Conservation (phyloP, 768 basidiomycete species). For the Mycena alexandri region DNA sequence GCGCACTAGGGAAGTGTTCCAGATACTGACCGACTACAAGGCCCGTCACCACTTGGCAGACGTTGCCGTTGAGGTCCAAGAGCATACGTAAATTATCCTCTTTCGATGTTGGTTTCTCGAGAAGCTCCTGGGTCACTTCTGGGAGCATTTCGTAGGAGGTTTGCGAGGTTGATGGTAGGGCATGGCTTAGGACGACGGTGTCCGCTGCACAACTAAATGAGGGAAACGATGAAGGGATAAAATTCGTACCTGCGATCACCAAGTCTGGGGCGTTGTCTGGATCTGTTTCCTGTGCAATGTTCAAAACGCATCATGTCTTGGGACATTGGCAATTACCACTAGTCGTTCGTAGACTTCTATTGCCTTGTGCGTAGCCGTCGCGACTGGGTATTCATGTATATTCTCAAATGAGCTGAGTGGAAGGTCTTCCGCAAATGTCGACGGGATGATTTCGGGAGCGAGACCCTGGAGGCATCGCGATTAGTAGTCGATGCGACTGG, state of each 20-base stretch:
- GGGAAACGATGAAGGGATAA: neutral
- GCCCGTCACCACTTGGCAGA: conserved; percentile 95
- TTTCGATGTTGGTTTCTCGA: conserved; percentile 89
- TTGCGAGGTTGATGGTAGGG: conserved; percentile 70
- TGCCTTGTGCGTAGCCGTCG: conserved; percentile 84
- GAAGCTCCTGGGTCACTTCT: conserved; percentile 72
- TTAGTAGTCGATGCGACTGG: neutral
- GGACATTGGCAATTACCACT: conserved; percentile 59
- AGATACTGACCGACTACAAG: conserved; percentile 76
- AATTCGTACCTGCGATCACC: conserved; percentile 75
- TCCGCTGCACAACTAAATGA: conserved; percentile 72
- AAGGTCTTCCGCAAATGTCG: conserved; percentile 86
- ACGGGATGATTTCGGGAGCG: conserved; percentile 77
- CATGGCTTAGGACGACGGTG: conserved; percentile 92
- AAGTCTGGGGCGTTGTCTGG: conserved; percentile 83
- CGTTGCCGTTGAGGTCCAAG: conserved; percentile 84
- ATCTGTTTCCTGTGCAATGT: conserved; percentile 55
- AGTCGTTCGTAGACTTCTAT: conserved; percentile 90
- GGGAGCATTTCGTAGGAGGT: conserved; percentile 67
- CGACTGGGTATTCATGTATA: conserved; percentile 79
- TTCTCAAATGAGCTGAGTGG: conserved; percentile 75
- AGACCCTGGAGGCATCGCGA: conserved; percentile 48
- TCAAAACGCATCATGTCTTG: conserved; percentile 7
- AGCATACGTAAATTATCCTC: conserved; percentile 91
- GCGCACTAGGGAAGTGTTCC: neutral